Percentiles rank a stretch among this genome's conserved stretches.
phyloP scores from a whole-genome alignment of 768 basidiomycete species.

The Tylopilus subfusipes region DNA sequence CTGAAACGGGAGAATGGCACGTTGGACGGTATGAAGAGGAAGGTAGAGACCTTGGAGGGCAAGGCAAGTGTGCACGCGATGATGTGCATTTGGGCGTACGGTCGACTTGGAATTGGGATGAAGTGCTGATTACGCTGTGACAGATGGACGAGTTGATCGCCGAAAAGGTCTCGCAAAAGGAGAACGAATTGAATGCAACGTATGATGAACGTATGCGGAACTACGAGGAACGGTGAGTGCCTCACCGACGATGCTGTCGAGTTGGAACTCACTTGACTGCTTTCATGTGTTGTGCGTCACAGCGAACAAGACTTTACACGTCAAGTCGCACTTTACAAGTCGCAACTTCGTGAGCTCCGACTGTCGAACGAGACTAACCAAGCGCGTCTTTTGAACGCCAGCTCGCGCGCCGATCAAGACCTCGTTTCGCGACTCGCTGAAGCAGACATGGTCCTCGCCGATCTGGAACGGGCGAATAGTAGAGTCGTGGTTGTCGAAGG shows the following conservation, averaged over 20 bases:
- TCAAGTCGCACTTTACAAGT: conserved; percentile 85
- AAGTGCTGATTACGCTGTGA: conserved; percentile 2
- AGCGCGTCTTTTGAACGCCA: conserved; percentile 87
- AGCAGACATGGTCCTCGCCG: conserved; percentile 91
- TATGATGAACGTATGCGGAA: conserved; percentile 96
- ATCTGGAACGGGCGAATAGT: conserved; percentile 92
- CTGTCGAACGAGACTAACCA: conserved; percentile 90
- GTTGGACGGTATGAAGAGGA: conserved; percentile 70
- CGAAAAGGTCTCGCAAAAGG: conserved; percentile 87
- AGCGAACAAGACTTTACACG: conserved; percentile 92
- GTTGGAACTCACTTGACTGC: neutral
- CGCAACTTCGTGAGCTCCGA: conserved; percentile 86
- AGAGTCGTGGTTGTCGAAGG: conserved; percentile 90
- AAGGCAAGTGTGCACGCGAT: conserved; percentile 48
- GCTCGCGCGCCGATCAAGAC: conserved; percentile 92
- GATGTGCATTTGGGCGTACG: neutral
- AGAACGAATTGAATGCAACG: conserved; percentile 94
- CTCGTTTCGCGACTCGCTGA: conserved; percentile 87
- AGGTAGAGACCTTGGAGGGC: conserved; percentile 75
- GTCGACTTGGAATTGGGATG: neutral
- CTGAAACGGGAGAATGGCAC: conserved; percentile 67
- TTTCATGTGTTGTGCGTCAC: neutral
- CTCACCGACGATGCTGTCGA: neutral
- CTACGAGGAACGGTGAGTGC: conserved; percentile 85
- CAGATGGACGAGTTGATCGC: conserved; percentile 94